Evolutionary conservation across 2,329 filamentous ascomycete genomes (phyloP).

Genomic region (Fusarium xylarioides): DNA sequence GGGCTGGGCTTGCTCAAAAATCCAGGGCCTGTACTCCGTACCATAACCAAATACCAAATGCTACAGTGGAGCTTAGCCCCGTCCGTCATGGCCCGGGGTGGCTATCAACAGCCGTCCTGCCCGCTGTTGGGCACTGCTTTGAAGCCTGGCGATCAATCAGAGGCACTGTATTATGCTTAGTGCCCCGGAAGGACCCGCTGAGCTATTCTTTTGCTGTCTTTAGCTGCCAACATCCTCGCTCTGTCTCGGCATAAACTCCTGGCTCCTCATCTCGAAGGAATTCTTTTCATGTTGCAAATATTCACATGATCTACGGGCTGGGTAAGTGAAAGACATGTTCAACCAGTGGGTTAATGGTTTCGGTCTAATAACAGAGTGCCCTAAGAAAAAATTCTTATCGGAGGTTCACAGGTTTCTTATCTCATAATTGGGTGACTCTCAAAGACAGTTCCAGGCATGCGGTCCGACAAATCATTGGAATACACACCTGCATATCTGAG

Average conservation of each 20-base stretch:
- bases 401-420: background rate
- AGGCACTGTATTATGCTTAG: slow-evolving; percentile 43
- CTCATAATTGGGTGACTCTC: background rate
- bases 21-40: background rate
- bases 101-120: slow-evolving; percentile 30
- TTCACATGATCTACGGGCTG: slow-evolving; percentile 5
- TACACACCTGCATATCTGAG: background rate
- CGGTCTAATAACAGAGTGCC: background rate
- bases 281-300: slow-evolving; percentile 15
- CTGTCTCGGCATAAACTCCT: slow-evolving; percentile 42
- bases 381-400: background rate
- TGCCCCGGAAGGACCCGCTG: slow-evolving; percentile 42
- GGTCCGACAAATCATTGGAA: background rate
- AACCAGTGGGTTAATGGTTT: background rate
- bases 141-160: slow-evolving; percentile 38
- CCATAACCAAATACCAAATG: background rate
- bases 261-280: slow-evolving; percentile 7
- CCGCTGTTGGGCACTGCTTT: slow-evolving; percentile 20
- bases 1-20: slow-evolving; percentile 21
- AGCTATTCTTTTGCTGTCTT: slow-evolving; percentile 19
- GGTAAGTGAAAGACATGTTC: background rate
- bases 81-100: slow-evolving; percentile 16
- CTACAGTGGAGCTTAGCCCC: background rate
- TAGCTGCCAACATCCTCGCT: slow-evolving; percentile 29
- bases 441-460: background rate